phyloP scores from a whole-genome alignment of 2,329 filamentous ascomycete species.

The Colletotrichum acutatum region DNA sequence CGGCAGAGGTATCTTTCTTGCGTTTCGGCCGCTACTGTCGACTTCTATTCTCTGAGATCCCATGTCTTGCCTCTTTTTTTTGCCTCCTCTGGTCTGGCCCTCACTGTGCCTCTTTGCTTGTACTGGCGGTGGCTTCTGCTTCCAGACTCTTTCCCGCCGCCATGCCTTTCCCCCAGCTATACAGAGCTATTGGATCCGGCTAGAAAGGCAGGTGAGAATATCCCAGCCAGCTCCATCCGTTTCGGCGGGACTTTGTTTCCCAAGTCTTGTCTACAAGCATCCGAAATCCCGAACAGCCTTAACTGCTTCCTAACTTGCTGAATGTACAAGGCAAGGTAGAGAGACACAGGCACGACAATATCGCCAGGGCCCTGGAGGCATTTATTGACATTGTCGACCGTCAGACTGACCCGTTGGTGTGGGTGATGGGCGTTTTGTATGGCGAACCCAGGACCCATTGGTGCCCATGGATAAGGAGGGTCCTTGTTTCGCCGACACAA shows the following conservation, averaged over 20 bases:
- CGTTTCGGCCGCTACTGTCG: conserved; percentile 11
- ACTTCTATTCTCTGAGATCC: conserved; percentile 1
- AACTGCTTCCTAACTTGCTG: neutral
- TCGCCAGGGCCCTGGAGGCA: neutral
- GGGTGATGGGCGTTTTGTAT: conserved; percentile 19
- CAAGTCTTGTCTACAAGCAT: conserved; percentile 12
- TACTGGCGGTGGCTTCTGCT: conserved; percentile 12
- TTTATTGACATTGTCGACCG: neutral
- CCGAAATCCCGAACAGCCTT: conserved; percentile 12
- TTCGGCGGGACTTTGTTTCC: conserved; percentile 6
- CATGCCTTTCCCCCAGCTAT: conserved; percentile 5
- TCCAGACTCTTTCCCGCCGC: conserved; percentile 16
- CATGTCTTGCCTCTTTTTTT: conserved; percentile 6
- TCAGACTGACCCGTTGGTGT: neutral
- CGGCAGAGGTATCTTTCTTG: neutral
- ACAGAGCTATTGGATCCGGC: neutral
- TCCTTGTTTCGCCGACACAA: conserved; percentile 25
- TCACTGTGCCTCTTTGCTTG: neutral
- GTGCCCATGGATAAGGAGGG: conserved; percentile 27
- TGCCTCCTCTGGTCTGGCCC: neutral
- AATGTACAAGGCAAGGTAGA: neutral
- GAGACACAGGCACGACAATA: neutral
- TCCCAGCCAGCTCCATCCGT: neutral
- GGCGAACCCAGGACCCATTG: conserved; percentile 22
- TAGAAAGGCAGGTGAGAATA: conserved; percentile 5